Conservation (phyloP, 306 rosid species). For the Cicer judaicum region DNA sequence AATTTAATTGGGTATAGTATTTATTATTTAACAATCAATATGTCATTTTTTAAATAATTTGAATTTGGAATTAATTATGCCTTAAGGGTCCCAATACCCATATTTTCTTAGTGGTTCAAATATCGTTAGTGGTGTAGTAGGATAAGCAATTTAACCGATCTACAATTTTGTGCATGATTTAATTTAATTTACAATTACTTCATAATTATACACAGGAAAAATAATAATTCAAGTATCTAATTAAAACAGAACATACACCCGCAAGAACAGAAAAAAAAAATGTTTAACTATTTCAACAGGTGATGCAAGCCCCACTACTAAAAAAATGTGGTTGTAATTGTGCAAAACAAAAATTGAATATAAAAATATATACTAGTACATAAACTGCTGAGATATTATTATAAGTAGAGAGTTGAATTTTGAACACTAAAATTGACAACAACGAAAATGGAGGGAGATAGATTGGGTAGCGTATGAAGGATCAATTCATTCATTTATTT, state of each 20-base stretch:
- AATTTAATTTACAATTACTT: constrained; percentile 11
- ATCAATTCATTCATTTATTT: constrained; percentile 25
- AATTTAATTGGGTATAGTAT: too few species aligned
- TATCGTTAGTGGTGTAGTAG: too few species aligned
- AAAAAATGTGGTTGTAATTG: constrained; percentile 12
- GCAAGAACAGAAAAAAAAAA: not conserved
- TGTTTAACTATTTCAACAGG: constrained; percentile 20
- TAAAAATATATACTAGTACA: not conserved
- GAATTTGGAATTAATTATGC: too few species aligned
- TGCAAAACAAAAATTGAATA: constrained; percentile 4
- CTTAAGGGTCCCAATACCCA: too few species aligned
- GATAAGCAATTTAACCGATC: not conserved
- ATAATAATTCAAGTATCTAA: constrained; percentile 39
- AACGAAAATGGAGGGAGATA: not conserved
- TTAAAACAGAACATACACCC: constrained; percentile 4
- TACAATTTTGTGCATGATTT: not conserved
- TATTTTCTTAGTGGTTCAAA: too few species aligned
- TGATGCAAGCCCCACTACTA: constrained; percentile 49
- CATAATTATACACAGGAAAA: constrained; percentile 21
- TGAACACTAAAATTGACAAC: constrained; percentile 35
- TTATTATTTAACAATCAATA: too few species aligned
- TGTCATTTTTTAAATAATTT: too few species aligned
- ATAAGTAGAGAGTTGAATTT: constrained; percentile 42
- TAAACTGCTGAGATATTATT: constrained; percentile 40
- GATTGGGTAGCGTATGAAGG: constrained; percentile 49